A percentile compares a stretch with the other conserved stretches of the same genome.
These are phyloP conservation scores for Cyberlindnera veronae DNA, from an alignment of 805 yeast genomes.

Conservation along the genomic window DNA sequence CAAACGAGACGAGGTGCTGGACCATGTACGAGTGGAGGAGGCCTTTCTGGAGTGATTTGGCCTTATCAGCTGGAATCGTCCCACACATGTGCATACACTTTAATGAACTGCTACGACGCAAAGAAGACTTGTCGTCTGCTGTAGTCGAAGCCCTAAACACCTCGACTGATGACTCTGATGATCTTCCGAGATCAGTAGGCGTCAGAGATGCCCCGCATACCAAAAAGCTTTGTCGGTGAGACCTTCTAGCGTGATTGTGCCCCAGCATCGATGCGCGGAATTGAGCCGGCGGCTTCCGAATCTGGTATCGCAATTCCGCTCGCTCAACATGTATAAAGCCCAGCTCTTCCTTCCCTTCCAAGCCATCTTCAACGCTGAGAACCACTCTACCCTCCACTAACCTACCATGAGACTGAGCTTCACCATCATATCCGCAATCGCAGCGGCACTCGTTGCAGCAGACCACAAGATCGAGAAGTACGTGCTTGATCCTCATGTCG, in stretches of 20 bases:
- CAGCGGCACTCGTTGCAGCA: constrained; percentile 9
- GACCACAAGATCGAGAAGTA: constrained; percentile 15
- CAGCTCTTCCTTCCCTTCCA: no score
- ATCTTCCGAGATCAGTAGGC: no score
- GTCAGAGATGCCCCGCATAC: no score
- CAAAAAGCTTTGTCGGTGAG: no score
- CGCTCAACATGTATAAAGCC: constrained; percentile 1
- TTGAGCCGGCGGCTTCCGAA: constrained; percentile 3
- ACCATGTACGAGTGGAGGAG: constrained; percentile 18
- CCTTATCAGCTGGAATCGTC: no score
- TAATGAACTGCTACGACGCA: constrained; percentile 10
- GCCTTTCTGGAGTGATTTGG: constrained; percentile 12
- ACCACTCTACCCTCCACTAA: neutral
- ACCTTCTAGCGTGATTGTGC: no score
- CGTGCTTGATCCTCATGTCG: constrained; percentile 15
- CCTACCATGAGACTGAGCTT: constrained; percentile 8
- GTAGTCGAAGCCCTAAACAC: no score
- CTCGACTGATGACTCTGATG: no score
- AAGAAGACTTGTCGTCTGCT: neutral
- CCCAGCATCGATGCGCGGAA: constrained; percentile 5
- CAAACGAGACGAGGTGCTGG: constrained; percentile 14
- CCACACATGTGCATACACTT: neutral
- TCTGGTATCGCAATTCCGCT: constrained; percentile 9
- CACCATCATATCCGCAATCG: constrained; percentile 10
- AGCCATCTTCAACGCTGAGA: no score